Percentiles rank a stretch among this genome's conserved stretches.
Evolutionary conservation across 768 basidiomycete genomes (phyloP).

Genomic region (Favolaschia claudopus): DNA sequence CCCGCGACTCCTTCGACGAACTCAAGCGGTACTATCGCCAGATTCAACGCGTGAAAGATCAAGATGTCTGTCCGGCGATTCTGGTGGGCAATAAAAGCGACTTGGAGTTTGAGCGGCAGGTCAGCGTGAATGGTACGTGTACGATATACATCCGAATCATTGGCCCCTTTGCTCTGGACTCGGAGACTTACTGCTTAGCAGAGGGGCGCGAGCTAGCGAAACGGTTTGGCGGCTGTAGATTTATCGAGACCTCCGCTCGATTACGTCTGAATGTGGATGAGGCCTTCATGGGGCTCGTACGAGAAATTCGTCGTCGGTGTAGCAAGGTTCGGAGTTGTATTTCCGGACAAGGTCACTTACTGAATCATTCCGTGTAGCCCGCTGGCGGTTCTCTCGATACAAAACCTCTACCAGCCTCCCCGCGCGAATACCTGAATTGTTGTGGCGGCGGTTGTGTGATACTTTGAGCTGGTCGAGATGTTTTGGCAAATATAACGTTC

Average conservation of each 20-base stretch:
- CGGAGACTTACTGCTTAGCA: too few relatives aligned
- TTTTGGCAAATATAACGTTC: too few relatives aligned
- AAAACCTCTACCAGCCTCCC: slow-evolving; percentile 60
- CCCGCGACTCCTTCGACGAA: slow-evolving; percentile 96
- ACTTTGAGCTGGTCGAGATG: slow-evolving; percentile 41
- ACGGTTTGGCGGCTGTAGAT: slow-evolving; percentile 83
- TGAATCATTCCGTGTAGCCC: slow-evolving; percentile 69
- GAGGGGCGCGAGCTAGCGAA: slow-evolving; percentile 98
- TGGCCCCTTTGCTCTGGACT: too few relatives aligned
- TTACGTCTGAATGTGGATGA: slow-evolving; percentile 97
- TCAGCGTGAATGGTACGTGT: slow-evolving; percentile 94
- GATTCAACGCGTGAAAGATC: slow-evolving; percentile 95
- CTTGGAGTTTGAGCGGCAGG: slow-evolving; percentile 94
- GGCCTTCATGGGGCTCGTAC: slow-evolving; percentile 91
- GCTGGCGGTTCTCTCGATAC: slow-evolving; percentile 48
- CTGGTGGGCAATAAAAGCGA: slow-evolving; percentile 99
- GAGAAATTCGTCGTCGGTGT: slow-evolving; percentile 95
- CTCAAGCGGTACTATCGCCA: slow-evolving; percentile 96
- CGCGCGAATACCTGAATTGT: slow-evolving; percentile 55
- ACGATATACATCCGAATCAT: too few relatives aligned
- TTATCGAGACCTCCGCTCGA: slow-evolving; percentile 96
- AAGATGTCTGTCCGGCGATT: slow-evolving; percentile 93
- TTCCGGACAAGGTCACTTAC: slow-evolving; percentile 74
- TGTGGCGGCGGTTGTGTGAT: slow-evolving; percentile 80
- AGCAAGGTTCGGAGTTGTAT: slow-evolving; percentile 91